Percentiles rank a stretch among this genome's conserved stretches.
These are phyloP conservation scores for Amanita molliuscula DNA, from an alignment of 768 basidiomycete species.

Conservation along the genomic window DNA sequence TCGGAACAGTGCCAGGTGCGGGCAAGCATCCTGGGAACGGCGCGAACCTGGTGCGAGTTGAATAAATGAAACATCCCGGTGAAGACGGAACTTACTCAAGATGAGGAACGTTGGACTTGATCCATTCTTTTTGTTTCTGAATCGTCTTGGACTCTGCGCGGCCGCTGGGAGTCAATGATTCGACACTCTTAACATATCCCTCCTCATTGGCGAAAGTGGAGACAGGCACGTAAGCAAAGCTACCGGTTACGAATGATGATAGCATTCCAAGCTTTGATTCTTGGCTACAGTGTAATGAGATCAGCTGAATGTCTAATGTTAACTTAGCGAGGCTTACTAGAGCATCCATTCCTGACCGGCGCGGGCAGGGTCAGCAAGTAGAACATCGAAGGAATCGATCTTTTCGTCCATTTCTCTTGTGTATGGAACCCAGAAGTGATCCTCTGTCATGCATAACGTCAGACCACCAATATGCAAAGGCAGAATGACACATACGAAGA, in stretches of 20 bases:
- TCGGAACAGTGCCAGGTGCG: not conserved
- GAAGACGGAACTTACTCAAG: not conserved
- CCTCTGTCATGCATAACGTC: not conserved
- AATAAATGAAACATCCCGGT: not conserved
- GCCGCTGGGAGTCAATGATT: not conserved
- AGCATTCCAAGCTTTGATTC: slow-evolving; percentile 4
- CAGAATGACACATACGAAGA: slow-evolving; percentile 30
- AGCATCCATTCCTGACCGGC: slow-evolving; percentile 5
- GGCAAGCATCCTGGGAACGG: slow-evolving; percentile 2
- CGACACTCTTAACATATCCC: not conserved
- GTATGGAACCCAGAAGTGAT: slow-evolving; percentile 5
- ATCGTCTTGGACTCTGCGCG: not conserved
- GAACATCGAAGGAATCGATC: slow-evolving; percentile 2
- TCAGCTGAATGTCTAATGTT: not conserved
- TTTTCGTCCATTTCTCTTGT: slow-evolving; percentile 1
- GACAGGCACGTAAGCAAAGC: not conserved
- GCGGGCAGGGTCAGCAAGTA: not conserved
- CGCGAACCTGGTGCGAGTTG: not conserved
- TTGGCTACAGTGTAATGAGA: not conserved
- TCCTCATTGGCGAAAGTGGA: not conserved
- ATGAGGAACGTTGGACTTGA: slow-evolving; percentile 2
- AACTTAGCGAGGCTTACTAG: not conserved
- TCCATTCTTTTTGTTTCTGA: slow-evolving; percentile 1
- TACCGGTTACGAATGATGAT: not conserved
- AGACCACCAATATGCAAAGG: slow-evolving; percentile 5